These are phyloP conservation scores for Creolimax fragrantissima DNA, from an alignment of 78 protist species.

Conservation along the genomic window DNA sequence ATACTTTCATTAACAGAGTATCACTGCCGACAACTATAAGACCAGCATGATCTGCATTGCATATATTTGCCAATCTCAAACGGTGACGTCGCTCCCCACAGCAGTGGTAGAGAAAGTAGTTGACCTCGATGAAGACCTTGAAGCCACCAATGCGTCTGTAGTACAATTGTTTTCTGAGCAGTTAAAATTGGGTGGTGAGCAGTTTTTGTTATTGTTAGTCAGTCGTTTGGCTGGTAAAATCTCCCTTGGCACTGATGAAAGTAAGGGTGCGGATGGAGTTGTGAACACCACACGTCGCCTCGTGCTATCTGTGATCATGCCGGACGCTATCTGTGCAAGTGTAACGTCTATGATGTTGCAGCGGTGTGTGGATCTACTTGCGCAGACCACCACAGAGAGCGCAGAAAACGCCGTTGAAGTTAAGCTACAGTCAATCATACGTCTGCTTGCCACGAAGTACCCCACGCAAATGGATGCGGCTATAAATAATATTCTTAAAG, in stretches of 20 bases:
- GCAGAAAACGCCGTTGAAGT: neutral
- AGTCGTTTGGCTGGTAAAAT: neutral
- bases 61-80: neutral
- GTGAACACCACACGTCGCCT: neutral
- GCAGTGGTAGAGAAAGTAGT: neutral
- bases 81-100: neutral
- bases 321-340: neutral
- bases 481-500: neutral
- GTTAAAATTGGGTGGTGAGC: neutral
- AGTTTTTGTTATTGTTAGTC: neutral
- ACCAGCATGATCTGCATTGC: neutral
- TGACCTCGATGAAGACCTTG: neutral
- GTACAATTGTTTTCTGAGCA: neutral
- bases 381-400: neutral
- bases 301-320: neutral
- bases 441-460: neutral
- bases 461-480: neutral
- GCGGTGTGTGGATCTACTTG: neutral
- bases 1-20: too few species aligned
- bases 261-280: neutral
- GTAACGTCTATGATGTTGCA: neutral
- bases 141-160: neutral
- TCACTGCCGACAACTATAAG: neutral
- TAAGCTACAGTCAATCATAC: neutral
- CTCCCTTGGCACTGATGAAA: neutral